Evolutionary conservation across 192 early-diverging fungal genomes (phyloP).

Genomic region (Coemansia sp.): DNA sequence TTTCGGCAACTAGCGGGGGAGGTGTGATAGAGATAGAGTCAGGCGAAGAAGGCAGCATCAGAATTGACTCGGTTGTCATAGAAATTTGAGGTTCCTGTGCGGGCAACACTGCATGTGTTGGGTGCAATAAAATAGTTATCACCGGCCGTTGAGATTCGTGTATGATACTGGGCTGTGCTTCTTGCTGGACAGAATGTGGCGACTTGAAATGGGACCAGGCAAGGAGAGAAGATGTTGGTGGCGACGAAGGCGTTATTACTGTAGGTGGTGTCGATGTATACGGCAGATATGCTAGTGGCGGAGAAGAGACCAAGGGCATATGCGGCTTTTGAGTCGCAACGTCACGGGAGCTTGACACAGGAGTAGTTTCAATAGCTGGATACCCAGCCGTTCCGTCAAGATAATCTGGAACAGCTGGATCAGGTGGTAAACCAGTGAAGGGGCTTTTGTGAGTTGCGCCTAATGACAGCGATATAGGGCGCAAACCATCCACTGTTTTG

Average conservation of each 20-base stretch:
- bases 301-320: neutral
- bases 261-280: neutral
- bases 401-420: neutral
- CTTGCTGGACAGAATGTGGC: neutral
- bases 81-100: neutral
- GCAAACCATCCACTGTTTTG: neutral
- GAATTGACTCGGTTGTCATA: neutral
- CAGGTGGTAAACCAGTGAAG: neutral
- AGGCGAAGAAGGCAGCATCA: neutral
- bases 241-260: neutral
- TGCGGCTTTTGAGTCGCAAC: neutral
- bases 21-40: neutral
- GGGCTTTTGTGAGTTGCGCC: neutral
- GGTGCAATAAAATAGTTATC: conserved; percentile 8
- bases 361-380: neutral
- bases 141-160: neutral
- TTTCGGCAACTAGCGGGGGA: conserved; percentile 1
- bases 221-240: neutral
- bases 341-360: neutral
- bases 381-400: neutral
- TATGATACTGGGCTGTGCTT: neutral
- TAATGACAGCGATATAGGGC: neutral
- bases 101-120: conserved; percentile 1
- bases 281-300: neutral
- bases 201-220: neutral